Evolutionary conservation across 179 eudicot species (phyloP).

Genomic region (Gypsophila paniculata): DNA sequence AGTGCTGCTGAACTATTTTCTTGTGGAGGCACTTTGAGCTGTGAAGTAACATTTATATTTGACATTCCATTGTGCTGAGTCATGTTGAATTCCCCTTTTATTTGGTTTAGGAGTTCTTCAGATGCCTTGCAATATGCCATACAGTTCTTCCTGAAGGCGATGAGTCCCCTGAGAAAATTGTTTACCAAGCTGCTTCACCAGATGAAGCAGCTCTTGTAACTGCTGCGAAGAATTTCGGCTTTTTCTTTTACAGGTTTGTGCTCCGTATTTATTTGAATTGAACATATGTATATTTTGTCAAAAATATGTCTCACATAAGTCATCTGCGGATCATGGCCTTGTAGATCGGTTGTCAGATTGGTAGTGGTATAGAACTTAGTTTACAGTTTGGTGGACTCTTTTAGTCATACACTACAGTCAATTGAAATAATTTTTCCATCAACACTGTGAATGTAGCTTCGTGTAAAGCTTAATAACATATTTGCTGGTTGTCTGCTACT

Average conservation of each 20-base stretch:
- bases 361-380: slow-evolving; percentile 2
- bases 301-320: neutral
- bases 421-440: neutral
- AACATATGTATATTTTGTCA: neutral
- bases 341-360: neutral
- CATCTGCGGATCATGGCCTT: neutral
- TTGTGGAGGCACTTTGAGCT: slow-evolving; percentile 9
- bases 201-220: slow-evolving; percentile 94
- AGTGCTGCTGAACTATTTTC: neutral
- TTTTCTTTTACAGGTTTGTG: slow-evolving; percentile 85
- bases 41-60: neutral
- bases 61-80: neutral
- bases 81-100: slow-evolving; percentile 12
- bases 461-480: neutral
- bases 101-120: slow-evolving; percentile 82
- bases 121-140: slow-evolving; percentile 96
- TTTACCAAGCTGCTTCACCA: slow-evolving; percentile 96
- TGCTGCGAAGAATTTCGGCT: slow-evolving; percentile 97
- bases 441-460: neutral
- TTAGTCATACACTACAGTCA: neutral
- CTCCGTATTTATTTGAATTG: neutral
- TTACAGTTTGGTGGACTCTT: neutral
- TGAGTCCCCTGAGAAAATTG: slow-evolving; percentile 78
- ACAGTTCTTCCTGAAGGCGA: slow-evolving; percentile 98
- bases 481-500: slow-evolving; percentile 16